phyloP scores from a whole-genome alignment of 768 basidiomycete species.

The Russula abietina region DNA sequence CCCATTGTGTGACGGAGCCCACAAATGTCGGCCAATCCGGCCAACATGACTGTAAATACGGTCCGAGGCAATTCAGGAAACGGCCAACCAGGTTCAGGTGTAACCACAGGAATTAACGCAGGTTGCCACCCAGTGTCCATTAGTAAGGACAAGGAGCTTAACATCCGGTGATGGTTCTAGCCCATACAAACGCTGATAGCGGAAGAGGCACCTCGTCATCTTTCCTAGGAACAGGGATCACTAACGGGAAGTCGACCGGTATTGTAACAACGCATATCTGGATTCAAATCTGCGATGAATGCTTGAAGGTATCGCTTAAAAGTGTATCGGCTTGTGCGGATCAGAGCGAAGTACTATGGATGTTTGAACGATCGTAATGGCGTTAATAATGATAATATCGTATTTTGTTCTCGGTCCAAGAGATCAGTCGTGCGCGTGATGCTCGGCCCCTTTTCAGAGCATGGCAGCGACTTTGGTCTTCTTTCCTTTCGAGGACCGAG shows the following conservation, averaged over 20 bases:
- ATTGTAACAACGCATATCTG: not conserved
- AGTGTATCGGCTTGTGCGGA: not conserved
- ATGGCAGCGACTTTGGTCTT: not conserved
- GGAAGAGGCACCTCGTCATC: not conserved
- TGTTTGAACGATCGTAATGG: not conserved
- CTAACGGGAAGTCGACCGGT: not conserved
- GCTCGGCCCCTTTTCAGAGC: conserved; percentile 6
- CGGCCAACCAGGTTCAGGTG: too few relatives aligned
- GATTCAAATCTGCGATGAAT: not conserved
- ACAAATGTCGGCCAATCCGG: not conserved
- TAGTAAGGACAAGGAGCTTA: not conserved
- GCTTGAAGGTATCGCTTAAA: not conserved
- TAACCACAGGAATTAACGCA: not conserved
- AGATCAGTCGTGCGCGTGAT: not conserved
- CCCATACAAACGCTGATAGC: not conserved
- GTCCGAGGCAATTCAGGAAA: not conserved
- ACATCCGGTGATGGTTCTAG: not conserved
- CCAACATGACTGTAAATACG: not conserved
- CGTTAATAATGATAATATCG: not conserved
- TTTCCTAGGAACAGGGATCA: not conserved
- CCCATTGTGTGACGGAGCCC: not conserved
- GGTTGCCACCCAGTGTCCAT: not conserved
- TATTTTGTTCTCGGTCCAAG: too few relatives aligned
- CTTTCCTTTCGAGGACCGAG: not conserved
- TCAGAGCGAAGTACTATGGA: too few relatives aligned